Evolutionary conservation across 805 yeast genomes (phyloP).

Genomic region (Blastobotrys chiropterorum): DNA sequence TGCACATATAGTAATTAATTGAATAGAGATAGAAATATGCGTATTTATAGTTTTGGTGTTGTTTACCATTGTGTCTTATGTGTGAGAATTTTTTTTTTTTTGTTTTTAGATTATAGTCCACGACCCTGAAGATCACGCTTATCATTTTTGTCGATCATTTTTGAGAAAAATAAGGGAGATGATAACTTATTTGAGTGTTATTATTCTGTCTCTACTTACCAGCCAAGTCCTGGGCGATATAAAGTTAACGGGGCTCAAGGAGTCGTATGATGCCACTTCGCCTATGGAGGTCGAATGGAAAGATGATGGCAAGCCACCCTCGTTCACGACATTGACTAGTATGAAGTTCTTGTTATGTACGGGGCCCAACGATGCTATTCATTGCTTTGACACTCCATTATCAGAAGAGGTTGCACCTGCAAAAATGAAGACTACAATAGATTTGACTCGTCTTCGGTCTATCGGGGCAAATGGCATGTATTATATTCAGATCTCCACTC

Average conservation of each 20-base stretch:
- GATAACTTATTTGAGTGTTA: background rate
- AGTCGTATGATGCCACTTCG: constrained; percentile 19
- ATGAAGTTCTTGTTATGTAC: constrained; percentile 59
- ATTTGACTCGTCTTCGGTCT: constrained; percentile 38
- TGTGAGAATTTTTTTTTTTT: no score
- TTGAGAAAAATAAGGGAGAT: background rate
- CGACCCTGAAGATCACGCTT: background rate
- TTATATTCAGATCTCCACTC: constrained; percentile 64
- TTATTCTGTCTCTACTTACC: background rate
- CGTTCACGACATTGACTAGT: constrained; percentile 37
- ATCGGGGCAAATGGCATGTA: constrained; percentile 60
- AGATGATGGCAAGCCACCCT: constrained; percentile 47
- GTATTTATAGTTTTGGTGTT: background rate
- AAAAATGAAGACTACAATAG: constrained; percentile 31
- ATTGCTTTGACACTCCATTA: constrained; percentile 33
- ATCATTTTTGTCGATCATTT: background rate
- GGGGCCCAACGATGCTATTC: constrained; percentile 51
- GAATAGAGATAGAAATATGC: background rate
- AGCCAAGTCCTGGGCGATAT: constrained; percentile 43
- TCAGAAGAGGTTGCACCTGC: constrained; percentile 16
- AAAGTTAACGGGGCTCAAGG: constrained; percentile 36
- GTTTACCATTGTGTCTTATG: background rate
- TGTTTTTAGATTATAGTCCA: background rate
- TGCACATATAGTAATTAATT: background rate
- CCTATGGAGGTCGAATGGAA: constrained; percentile 46